Conservation (phyloP, 345 rosid species). For the Alliaria petiolata region DNA sequence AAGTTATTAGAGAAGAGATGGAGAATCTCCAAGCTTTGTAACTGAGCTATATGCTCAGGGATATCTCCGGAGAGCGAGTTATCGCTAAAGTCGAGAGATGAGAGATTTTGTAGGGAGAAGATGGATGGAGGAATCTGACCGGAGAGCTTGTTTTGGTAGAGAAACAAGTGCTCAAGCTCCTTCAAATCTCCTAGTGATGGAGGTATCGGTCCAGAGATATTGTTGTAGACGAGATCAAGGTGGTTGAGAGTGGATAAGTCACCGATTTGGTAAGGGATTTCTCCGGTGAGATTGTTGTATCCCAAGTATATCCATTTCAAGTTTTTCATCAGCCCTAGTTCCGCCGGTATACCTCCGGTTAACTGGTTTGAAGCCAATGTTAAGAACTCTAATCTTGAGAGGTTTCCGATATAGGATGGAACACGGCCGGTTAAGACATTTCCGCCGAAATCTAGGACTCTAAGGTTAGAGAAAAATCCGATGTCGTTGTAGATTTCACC, state of each 20-base stretch:
- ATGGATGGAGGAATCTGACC: constrained; percentile 59
- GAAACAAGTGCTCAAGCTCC: constrained; percentile 60
- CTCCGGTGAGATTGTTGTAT: constrained; percentile 79
- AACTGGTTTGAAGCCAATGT: constrained; percentile 82
- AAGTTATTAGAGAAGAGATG: constrained; percentile 84
- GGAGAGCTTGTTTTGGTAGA: constrained; percentile 70
- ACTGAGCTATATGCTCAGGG: constrained; percentile 46
- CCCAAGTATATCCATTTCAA: constrained; percentile 87
- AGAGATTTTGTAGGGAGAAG: constrained; percentile 46
- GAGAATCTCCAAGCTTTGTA: constrained; percentile 67
- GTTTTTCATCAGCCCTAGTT: constrained; percentile 46
- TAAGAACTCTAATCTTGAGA: constrained; percentile 49
- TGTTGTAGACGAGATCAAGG: constrained; percentile 90
- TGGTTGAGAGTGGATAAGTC: constrained; percentile 50
- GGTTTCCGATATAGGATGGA: constrained; percentile 48
- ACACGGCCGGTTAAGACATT: constrained; percentile 60
- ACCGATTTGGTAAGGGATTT: constrained; percentile 65
- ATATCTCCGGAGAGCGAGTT: constrained; percentile 73
- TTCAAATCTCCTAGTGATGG: constrained; percentile 53
- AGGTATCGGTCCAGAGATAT: constrained; percentile 71
- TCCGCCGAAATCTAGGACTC: constrained; percentile 79
- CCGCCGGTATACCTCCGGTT: constrained; percentile 51
- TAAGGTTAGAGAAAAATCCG: constrained; percentile 50
- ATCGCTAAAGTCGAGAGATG: constrained; percentile 80
- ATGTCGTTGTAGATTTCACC: constrained; percentile 52